Conservation (phyloP, 2,329 filamentous ascomycete genomes). For the Fusarium sp. region DNA sequence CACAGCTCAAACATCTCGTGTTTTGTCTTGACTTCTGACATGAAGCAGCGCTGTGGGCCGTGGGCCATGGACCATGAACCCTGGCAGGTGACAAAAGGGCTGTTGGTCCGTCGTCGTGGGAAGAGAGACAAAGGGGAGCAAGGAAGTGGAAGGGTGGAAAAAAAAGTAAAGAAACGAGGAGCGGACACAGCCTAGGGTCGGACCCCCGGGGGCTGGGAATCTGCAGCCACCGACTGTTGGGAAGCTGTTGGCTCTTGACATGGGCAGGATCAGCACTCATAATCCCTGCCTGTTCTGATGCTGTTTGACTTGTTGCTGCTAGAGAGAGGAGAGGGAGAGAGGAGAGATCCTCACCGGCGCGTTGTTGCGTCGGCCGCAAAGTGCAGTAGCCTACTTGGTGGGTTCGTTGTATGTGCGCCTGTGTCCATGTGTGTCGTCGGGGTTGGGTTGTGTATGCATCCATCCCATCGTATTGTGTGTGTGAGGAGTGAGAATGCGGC, state of each 20-base stretch:
- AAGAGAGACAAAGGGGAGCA: conserved; percentile 4
- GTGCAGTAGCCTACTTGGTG: conserved; percentile 5
- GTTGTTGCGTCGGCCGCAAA: conserved; percentile 29
- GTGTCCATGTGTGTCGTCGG: conserved; percentile 2
- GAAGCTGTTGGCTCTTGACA: conserved; percentile 29
- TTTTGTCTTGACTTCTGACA: conserved; percentile 29
- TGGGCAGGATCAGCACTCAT: conserved; percentile 32
- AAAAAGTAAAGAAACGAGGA: neutral
- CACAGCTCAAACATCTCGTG: conserved; percentile 24
- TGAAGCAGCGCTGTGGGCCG: conserved; percentile 29
- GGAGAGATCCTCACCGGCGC: conserved; percentile 22
- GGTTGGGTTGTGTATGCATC: neutral
- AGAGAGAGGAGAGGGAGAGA: conserved; percentile 6
- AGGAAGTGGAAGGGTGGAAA: neutral
- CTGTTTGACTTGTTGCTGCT: neutral
- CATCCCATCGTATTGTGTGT: neutral
- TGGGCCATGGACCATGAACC: conserved; percentile 21
- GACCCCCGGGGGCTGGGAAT: conserved; percentile 37
- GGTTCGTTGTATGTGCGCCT: conserved; percentile 2
- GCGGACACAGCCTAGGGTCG: conserved; percentile 36
- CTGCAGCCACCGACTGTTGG: conserved; percentile 35
- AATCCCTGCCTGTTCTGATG: conserved; percentile 18
- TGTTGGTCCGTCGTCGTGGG: conserved; percentile 39
- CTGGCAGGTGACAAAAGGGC: conserved; percentile 24
- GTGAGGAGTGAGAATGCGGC: neutral